Evolutionary conservation across 163 green algal species (phyloP).

Genomic region (Picocystis sp.): DNA sequence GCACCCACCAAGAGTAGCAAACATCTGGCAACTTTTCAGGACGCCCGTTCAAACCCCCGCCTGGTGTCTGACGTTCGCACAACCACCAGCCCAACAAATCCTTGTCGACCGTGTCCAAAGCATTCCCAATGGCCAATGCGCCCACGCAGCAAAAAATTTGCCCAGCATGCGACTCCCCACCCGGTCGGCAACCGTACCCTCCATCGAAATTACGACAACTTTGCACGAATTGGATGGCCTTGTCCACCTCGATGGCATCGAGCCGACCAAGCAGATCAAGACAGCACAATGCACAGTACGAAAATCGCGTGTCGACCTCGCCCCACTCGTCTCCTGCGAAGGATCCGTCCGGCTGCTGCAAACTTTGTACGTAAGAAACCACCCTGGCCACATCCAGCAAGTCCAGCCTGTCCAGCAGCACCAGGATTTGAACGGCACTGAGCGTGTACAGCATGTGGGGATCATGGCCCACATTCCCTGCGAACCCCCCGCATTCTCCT

Average conservation of each 20-base stretch:
- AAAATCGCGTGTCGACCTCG: conserved; percentile 92
- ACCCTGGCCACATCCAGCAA: conserved; percentile 50
- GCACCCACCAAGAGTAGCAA: conserved; percentile 96
- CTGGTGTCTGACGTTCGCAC: conserved; percentile 25
- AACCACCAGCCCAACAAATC: conserved; percentile 77
- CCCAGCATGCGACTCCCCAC: conserved; percentile 80
- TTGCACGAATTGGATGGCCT: conserved; percentile 53
- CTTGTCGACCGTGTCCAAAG: conserved; percentile 51
- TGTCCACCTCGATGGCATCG: conserved; percentile 42
- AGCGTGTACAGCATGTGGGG: conserved; percentile 89
- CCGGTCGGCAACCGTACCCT: conserved; percentile 78
- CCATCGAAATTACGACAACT: conserved; percentile 93
- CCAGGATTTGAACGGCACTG: conserved; percentile 79
- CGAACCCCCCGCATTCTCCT: conserved; percentile 59
- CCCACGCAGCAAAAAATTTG: conserved; percentile 91
- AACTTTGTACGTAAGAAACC: conserved; percentile 40
- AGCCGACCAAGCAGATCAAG: conserved; percentile 52
- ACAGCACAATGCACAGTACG: conserved; percentile 72
- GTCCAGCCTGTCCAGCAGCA: conserved; percentile 63
- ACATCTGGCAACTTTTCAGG: conserved; percentile 94
- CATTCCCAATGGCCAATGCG: conserved; percentile 55
- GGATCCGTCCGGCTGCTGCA: conserved; percentile 79
- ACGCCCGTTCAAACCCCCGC: conserved; percentile 82
- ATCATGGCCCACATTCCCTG: conserved; percentile 71
- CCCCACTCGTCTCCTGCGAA: conserved; percentile 86